These are phyloP conservation scores for Boletus sp. DNA, from an alignment of 768 basidiomycete genomes.

Conservation along the genomic window DNA sequence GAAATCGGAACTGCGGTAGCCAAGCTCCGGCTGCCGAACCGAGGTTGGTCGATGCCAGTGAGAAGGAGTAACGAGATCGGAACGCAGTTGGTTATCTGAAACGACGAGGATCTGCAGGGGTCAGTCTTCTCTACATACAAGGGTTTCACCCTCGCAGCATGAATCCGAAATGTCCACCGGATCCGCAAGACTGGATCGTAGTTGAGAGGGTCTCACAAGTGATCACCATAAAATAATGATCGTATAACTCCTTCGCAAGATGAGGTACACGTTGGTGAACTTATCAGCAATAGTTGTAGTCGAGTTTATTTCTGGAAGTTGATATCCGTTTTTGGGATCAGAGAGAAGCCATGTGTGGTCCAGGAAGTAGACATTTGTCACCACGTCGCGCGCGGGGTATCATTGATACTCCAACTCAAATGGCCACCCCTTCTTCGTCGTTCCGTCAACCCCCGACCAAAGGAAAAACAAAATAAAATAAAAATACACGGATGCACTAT, in stretches of 20 bases:
- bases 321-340: slow-evolving; percentile 14
- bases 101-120: slow-evolving; percentile 25
- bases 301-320: slow-evolving; percentile 13
- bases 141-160: slow-evolving; percentile 14
- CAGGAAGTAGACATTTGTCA: slow-evolving; percentile 1
- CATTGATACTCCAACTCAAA: not conserved
- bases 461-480: not conserved
- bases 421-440: not conserved
- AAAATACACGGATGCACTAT: slow-evolving; percentile 9
- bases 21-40: not conserved
- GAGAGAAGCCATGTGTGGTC: not conserved
- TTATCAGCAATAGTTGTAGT: not conserved
- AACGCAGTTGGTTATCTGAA: slow-evolving; percentile 21
- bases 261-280: slow-evolving; percentile 12
- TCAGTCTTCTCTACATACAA: slow-evolving; percentile 11
- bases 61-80: slow-evolving; percentile 14
- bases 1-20: slow-evolving; percentile 5
- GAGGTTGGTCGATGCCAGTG: not conserved
- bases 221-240: slow-evolving; percentile 4
- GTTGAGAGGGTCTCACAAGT: slow-evolving; percentile 17
- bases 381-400: slow-evolving; percentile 5
- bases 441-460: not conserved
- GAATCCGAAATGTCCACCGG: slow-evolving; percentile 15
- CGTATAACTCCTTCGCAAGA: slow-evolving; percentile 14
- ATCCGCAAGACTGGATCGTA: slow-evolving; percentile 13